Percentiles rank a stretch among this genome's conserved stretches.
Evolutionary conservation across 2,329 filamentous ascomycete species (phyloP).

Genomic region (Talaromyces sp.): DNA sequence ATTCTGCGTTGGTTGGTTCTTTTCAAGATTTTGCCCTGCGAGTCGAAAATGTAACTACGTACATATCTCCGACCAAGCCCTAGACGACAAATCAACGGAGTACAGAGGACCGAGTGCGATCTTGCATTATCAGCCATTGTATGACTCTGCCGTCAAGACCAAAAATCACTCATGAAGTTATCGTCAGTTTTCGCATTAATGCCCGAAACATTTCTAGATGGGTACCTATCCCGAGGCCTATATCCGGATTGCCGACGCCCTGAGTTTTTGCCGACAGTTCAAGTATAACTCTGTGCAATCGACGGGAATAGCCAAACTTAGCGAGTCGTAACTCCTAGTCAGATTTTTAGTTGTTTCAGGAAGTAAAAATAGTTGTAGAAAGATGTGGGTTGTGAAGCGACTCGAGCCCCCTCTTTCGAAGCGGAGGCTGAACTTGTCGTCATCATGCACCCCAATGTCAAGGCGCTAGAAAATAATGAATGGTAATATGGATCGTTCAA

Average conservation of each 20-base stretch:
- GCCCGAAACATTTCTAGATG: background rate
- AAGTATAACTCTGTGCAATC: background rate
- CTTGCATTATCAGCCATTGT: background rate
- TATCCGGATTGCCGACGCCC: background rate
- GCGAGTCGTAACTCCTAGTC: background rate
- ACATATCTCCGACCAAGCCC: background rate
- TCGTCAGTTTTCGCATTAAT: background rate
- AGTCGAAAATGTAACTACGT: background rate
- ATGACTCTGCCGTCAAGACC: background rate
- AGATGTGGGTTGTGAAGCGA: background rate
- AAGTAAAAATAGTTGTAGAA: background rate
- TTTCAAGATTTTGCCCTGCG: background rate
- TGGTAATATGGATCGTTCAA: background rate
- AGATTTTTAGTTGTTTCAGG: background rate
- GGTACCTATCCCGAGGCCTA: background rate
- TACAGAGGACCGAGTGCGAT: background rate
- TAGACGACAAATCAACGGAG: background rate
- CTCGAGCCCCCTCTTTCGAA: background rate
- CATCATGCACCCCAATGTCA: constrained; percentile 1
- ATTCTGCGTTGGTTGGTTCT: background rate
- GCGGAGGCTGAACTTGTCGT: background rate
- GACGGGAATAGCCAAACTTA: background rate
- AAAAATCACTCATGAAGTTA: background rate
- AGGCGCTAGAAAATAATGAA: background rate
- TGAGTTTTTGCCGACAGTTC: background rate